A percentile compares a stretch with the other conserved stretches of the same genome.
Evolutionary conservation across 495 filamentous ascomycete species (phyloP).

Genomic region (Penicillium samsonianum): DNA sequence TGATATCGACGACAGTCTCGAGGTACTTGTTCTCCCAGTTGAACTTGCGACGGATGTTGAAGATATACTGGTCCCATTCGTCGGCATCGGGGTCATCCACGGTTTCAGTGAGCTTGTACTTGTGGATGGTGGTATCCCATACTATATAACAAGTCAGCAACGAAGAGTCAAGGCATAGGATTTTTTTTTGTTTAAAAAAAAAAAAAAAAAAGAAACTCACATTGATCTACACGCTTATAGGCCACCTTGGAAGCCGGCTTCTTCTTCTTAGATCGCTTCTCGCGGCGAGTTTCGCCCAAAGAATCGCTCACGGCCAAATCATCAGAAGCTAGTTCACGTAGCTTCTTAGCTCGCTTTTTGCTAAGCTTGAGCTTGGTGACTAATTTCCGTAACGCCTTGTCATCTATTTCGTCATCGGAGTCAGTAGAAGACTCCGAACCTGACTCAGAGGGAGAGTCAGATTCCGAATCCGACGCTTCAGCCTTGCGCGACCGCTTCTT

Average conservation of each 20-base stretch:
- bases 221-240: constrained; percentile 85
- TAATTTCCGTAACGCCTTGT: constrained; percentile 49
- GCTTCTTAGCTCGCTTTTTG: constrained; percentile 41
- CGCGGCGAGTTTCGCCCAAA: constrained; percentile 16
- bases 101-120: constrained; percentile 81
- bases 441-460: constrained; percentile 35
- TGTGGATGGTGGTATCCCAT: constrained; percentile 76
- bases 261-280: constrained; percentile 37
- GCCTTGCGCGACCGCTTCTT: constrained; percentile 44
- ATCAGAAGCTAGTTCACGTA: constrained; percentile 32
- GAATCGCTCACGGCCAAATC: constrained; percentile 15
- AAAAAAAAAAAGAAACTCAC: constrained; percentile 32
- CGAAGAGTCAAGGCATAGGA: neutral
- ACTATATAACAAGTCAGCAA: constrained; percentile 38
- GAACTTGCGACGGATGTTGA: constrained; percentile 83
- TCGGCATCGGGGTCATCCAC: constrained; percentile 68
- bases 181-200: too few relatives aligned
- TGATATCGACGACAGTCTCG: constrained; percentile 80
- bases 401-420: constrained; percentile 31
- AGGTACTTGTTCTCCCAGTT: constrained; percentile 86
- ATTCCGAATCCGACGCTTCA: constrained; percentile 39
- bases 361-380: constrained; percentile 51
- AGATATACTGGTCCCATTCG: constrained; percentile 83
- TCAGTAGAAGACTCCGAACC: constrained; percentile 38
- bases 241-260: constrained; percentile 67